Evolutionary conservation across 768 basidiomycete genomes (phyloP).

Genomic region (Tricholomella constricta): DNA sequence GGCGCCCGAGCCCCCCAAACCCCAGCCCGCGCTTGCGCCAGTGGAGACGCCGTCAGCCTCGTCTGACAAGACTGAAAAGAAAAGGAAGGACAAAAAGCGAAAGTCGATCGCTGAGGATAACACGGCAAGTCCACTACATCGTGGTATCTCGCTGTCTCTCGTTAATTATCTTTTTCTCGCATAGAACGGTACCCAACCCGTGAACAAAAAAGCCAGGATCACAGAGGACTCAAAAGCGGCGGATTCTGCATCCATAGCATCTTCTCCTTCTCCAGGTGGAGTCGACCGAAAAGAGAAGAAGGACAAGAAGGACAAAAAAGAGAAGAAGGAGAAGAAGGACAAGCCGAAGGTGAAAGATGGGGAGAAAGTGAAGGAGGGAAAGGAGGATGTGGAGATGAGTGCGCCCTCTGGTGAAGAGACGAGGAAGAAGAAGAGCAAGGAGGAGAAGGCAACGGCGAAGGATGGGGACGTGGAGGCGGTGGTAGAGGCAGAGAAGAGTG

Average conservation of each 20-base stretch:
- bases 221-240: conserved; percentile 10
- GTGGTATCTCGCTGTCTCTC: not conserved
- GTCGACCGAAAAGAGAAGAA: conserved; percentile 28
- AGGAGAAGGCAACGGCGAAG: conserved; percentile 23
- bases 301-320: conserved; percentile 19
- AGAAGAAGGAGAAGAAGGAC: conserved; percentile 24
- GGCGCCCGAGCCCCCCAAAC: conserved; percentile 8
- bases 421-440: conserved; percentile 26
- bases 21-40: not conserved
- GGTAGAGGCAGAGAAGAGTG: conserved; percentile 7
- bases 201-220: conserved; percentile 34
- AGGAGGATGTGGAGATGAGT: conserved; percentile 23
- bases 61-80: conserved; percentile 32
- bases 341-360: conserved; percentile 33
- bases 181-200: conserved; percentile 11
- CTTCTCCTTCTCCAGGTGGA: conserved; percentile 7
- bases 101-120: conserved; percentile 32
- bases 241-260: conserved; percentile 15
- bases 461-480: conserved; percentile 18
- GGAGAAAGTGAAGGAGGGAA: conserved; percentile 23
- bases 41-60: not conserved
- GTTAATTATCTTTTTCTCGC: not conserved
- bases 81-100: conserved; percentile 41
- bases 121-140: conserved; percentile 16
- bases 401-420: conserved; percentile 18